Base-by-base conservation (phyloP, 805 yeast genomes). In the Henningerozyma blattae region DNA sequence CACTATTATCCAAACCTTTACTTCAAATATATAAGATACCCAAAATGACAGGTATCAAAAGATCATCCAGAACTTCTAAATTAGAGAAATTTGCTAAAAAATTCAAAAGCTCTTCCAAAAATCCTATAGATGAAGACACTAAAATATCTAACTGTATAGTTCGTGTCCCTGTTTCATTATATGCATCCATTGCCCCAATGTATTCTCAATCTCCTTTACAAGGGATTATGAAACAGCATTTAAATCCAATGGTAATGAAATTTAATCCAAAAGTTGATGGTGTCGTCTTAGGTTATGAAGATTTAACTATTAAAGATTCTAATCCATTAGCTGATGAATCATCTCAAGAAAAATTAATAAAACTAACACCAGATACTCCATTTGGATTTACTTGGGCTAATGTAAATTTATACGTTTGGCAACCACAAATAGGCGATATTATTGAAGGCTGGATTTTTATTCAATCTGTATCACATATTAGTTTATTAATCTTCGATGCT, bases 381-480 rank as follows among this genome's bases (percentile, higher is more conserved):
- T 89, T 87, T 54, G 70, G 89, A 19, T 91, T 81, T 56, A 52
- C 81, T 34, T 91, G 98, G 97, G 68, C 84, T 30, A 62, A 73
- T 4, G 93, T 80, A 7, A 91, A 85, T 34, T 66, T 91, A 31
- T 65, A 85, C 36, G 72, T 86, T 32, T 91, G 98, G 97, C 74
- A 70, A 47, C 98, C 99, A 4, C 73, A 73, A 46, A 64, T 75
- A n/a, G 95, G 94, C 4, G 96, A 91, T 51, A 61, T 68, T 1
- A 60, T 91, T 15, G 93, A 87, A 56, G 98, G 98, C 10, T 70
- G 76, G 65, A 70, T 80, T 35, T 85, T 84, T 62, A 77, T 89
- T 72, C 96, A 89, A 62, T 78, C 95, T 3, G 94, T 94, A 14
- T 79, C 95, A 6, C 98, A 91, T 54, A 80, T 91, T 47, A 97